A percentile compares a stretch with the other conserved stretches of the same genome.
Evolutionary conservation across 768 basidiomycete species (phyloP).

Genomic region (Phanerodontia chrysosporium): DNA sequence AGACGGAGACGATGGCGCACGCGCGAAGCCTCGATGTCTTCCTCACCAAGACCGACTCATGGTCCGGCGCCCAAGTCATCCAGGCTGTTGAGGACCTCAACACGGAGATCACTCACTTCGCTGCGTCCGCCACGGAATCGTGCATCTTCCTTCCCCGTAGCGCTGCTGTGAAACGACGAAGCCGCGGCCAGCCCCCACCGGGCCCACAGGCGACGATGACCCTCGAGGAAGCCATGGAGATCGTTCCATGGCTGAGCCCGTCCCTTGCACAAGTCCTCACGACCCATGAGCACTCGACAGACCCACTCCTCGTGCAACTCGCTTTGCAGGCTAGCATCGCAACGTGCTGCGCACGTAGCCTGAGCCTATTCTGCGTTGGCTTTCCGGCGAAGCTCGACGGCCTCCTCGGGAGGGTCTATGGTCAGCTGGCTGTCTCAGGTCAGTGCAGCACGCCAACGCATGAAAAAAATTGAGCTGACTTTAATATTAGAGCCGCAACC

Average conservation of each 20-base stretch:
- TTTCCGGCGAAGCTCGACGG: constrained; percentile 68
- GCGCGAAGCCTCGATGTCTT: constrained; percentile 58
- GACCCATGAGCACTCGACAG: constrained; percentile 65
- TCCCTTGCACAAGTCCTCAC: constrained; percentile 58
- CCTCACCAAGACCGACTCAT: constrained; percentile 67
- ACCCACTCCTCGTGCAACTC: constrained; percentile 73
- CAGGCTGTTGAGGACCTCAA: constrained; percentile 79
- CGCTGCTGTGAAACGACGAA: neutral
- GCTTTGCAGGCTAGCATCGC: constrained; percentile 70
- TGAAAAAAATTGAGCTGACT: neutral
- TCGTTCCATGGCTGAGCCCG: constrained; percentile 54
- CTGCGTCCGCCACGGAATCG: constrained; percentile 69
- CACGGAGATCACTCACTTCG: constrained; percentile 76
- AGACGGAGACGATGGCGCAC: constrained; percentile 55
- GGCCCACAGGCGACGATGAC: constrained; percentile 34
- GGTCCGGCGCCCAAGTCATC: constrained; percentile 76
- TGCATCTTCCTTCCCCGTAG: constrained; percentile 30
- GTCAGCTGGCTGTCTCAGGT: constrained; percentile 22
- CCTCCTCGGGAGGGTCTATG: constrained; percentile 36
- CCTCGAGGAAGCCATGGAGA: constrained; percentile 52
- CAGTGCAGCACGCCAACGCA: neutral
- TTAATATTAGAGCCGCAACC: constrained; percentile 69
- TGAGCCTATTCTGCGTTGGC: constrained; percentile 71
- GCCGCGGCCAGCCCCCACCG: constrained; percentile 6
- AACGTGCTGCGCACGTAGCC: constrained; percentile 60